Conservation (phyloP, 768 basidiomycete species). For the Leccinum uliginosum region DNA sequence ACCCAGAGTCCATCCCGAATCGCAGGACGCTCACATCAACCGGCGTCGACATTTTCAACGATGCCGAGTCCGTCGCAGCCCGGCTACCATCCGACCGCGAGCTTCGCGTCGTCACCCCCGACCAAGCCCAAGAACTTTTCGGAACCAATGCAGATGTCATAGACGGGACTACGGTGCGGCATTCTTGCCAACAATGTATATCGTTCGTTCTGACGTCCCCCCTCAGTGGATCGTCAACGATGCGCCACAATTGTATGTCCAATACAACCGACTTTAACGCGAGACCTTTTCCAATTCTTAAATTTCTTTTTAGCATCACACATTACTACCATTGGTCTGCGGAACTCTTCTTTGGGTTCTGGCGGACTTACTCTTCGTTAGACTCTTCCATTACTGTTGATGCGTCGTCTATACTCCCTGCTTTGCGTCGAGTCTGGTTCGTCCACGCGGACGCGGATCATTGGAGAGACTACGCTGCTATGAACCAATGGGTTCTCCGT, state of each 20-base stretch:
- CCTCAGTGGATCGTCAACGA: constrained; percentile 77
- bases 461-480: constrained; percentile 88
- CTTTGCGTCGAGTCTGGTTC: constrained; percentile 73
- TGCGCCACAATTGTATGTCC: constrained; percentile 73
- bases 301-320: constrained; percentile 51
- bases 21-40: constrained; percentile 68
- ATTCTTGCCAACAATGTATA: neutral
- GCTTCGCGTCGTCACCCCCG: constrained; percentile 68
- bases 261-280: neutral
- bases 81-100: constrained; percentile 77
- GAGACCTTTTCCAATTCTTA: neutral
- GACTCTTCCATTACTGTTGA: constrained; percentile 61
- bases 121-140: constrained; percentile 64
- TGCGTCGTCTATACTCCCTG: constrained; percentile 70
- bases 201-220: constrained; percentile 5
- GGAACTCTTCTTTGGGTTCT: constrained; percentile 88
- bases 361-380: constrained; percentile 84
- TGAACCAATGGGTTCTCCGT: constrained; percentile 87
- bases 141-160: constrained; percentile 67
- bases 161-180: constrained; percentile 69
- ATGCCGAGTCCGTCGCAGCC: constrained; percentile 45
- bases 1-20: constrained; percentile 63
- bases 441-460: constrained; percentile 66
- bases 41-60: constrained; percentile 55
- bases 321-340: constrained; percentile 96